Conservation (phyloP, 306 rosid species). For the Rosa rugosa region DNA sequence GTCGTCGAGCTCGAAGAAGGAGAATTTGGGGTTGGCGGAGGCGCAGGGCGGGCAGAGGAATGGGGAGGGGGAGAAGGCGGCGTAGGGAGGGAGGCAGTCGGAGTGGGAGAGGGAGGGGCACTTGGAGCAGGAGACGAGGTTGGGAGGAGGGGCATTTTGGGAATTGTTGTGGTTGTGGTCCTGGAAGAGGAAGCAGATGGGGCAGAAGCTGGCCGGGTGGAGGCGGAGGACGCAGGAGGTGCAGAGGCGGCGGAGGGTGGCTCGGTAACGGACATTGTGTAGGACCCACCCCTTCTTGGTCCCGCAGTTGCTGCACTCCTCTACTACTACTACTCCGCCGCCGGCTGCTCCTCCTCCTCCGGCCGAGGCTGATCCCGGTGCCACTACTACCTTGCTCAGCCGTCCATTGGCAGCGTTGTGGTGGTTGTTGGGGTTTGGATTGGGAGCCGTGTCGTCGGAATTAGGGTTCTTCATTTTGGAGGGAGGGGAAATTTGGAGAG, state of each 20-base stretch:
- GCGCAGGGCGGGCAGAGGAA: conserved; percentile 68
- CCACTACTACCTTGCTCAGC: too few relatives aligned
- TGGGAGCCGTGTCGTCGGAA: neutral
- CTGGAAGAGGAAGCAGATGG: conserved; percentile 58
- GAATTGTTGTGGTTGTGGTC: conserved; percentile 32
- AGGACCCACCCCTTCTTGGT: conserved; percentile 41
- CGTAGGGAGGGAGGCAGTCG: conserved; percentile 48
- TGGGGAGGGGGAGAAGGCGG: conserved; percentile 30
- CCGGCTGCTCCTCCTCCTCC: too few relatives aligned
- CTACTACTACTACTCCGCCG: neutral
- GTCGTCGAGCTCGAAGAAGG: conserved; percentile 50
- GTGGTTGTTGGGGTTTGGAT: too few relatives aligned
- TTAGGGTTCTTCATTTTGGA: neutral
- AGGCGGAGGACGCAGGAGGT: conserved; percentile 84
- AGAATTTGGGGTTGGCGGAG: conserved; percentile 32
- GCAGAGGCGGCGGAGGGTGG: conserved; percentile 58
- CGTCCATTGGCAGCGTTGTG: too few relatives aligned
- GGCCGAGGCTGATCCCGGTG: too few relatives aligned
- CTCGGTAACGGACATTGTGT: conserved; percentile 54
- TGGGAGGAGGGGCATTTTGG: conserved; percentile 24
- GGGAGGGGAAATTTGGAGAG: neutral
- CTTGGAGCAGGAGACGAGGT: conserved; percentile 43
- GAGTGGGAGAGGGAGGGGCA: conserved; percentile 79
- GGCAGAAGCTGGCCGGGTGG: conserved; percentile 68
- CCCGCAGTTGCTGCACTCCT: conserved; percentile 59